Base-by-base conservation (phyloP, 2,329 filamentous ascomycete genomes). In the Pleomassaria siparia region DNA sequence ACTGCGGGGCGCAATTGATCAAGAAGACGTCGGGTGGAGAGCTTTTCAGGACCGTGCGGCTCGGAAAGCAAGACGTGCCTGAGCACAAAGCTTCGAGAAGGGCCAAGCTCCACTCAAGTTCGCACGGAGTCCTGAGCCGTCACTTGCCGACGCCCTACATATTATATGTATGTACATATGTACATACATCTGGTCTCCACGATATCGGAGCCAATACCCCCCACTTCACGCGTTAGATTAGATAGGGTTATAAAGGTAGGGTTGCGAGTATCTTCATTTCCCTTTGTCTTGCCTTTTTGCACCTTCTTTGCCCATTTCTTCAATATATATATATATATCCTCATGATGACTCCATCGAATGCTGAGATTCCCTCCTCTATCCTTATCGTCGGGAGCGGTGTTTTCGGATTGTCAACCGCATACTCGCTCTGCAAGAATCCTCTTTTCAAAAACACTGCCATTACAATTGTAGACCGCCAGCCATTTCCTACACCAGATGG, bases 381-480 rank as follows among this genome's bases (percentile, higher is more conserved):
- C 44, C 63, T 79, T 22, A 77, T 79, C 47, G 60, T 79, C 29
- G 76, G 76, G 47, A 75, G 77, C 22, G 79, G 79, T 40, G 78
- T 80, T 36, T 82, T 82, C 51, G 79, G 79, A 24, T 72, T 87
- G 44, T 81, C 81, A 7, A 87, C 84, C 18, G 88, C 90, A 43
- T 83, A 85, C 55, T 80, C 88, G 12, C 80, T 96, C 39, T 76
- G 85, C 49, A 78, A 80, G 54, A 82, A 86, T 28, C 74, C 82
- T 29, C 60, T 64, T 4, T 79, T 71, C 74, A 74, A 75, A 28
- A 59, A 74, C 44, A 78, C 75, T 16, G 69, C 73, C 35, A 80
- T 86, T 51, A 84, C 80, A 6, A 66, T 86, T 26, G 66, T 86
- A 45, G 83, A 86, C 55, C 73, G 79, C 20, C 74, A 78, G 16